phyloP scores from a whole-genome alignment of 2,329 filamentous ascomycete species.

The Xylaria sp. region DNA sequence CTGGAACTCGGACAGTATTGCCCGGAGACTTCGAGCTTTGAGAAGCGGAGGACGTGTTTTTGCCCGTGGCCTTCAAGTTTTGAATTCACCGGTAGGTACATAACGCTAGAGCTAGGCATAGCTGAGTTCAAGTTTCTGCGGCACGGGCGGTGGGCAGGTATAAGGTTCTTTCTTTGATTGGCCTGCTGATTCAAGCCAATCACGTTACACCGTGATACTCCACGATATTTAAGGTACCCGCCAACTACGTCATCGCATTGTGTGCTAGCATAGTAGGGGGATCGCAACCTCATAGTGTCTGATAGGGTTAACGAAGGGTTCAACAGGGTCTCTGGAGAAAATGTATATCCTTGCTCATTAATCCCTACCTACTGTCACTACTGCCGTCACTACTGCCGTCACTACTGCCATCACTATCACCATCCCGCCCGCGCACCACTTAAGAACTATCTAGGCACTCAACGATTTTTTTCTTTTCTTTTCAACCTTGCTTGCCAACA shows the following conservation, averaged over 20 bases:
- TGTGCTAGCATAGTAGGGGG: not conserved
- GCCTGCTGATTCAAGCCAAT: conserved; percentile 3
- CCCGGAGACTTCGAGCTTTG: not conserved
- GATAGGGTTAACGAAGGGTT: conserved; percentile 2
- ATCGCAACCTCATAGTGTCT: not conserved
- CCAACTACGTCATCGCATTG: conserved; percentile 14
- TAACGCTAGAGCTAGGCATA: not conserved
- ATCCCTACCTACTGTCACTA: not conserved
- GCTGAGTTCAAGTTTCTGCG: conserved; percentile 20
- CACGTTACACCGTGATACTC: conserved; percentile 8
- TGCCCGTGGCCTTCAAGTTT: not conserved
- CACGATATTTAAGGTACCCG: conserved; percentile 3
- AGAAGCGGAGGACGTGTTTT: not conserved
- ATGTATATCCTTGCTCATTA: not conserved
- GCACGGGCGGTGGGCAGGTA: conserved; percentile 16
- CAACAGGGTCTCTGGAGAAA: conserved; percentile 1
- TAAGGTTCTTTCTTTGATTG: conserved; percentile 2
- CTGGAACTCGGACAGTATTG: too few species aligned
- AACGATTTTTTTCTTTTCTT: not conserved
- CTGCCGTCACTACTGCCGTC: not conserved
- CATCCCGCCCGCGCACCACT: not conserved
- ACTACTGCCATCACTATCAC: not conserved
- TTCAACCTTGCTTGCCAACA: conserved; percentile 3
- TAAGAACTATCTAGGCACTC: not conserved
- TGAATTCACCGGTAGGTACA: not conserved